Percentiles rank a stretch among this genome's conserved stretches.
Evolutionary conservation across 2,329 filamentous ascomycete genomes (phyloP).

Genomic region (Fonsecaea monophora): DNA sequence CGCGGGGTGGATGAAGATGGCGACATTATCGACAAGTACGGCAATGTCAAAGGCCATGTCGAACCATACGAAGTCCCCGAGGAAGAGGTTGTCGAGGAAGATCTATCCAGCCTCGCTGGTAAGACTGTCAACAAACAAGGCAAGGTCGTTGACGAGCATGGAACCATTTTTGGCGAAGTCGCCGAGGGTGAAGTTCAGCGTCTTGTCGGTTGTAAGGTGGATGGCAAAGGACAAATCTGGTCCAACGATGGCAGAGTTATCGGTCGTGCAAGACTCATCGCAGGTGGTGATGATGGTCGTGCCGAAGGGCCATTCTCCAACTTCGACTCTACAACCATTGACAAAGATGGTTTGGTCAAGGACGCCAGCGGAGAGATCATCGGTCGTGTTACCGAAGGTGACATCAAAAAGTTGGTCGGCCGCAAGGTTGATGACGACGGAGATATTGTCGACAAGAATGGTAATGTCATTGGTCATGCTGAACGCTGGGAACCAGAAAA

Average conservation of each 20-base stretch:
- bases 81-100: conserved; percentile 56
- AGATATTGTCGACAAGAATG: conserved; percentile 71
- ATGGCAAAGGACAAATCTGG: conserved; percentile 69
- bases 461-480: conserved; percentile 70
- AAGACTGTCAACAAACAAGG: conserved; percentile 69
- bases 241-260: conserved; percentile 68
- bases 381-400: conserved; percentile 69
- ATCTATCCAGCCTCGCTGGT: conserved; percentile 66
- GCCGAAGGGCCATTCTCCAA: conserved; percentile 62
- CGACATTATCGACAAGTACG: conserved; percentile 79
- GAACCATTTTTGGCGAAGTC: conserved; percentile 65
- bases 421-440: conserved; percentile 72
- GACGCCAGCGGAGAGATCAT: conserved; percentile 61
- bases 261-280: conserved; percentile 63
- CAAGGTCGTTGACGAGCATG: conserved; percentile 66
- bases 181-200: conserved; percentile 63
- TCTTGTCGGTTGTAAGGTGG: conserved; percentile 67
- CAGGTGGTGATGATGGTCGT: conserved; percentile 54
- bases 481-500: conserved; percentile 71
- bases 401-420: conserved; percentile 68
- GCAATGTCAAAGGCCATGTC: conserved; percentile 65
- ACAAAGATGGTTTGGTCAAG: conserved; percentile 64
- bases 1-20: conserved; percentile 81
- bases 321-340: conserved; percentile 63
- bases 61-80: conserved; percentile 60